Conservation (phyloP, 257 asterid species). For the Salvia hispanica region DNA sequence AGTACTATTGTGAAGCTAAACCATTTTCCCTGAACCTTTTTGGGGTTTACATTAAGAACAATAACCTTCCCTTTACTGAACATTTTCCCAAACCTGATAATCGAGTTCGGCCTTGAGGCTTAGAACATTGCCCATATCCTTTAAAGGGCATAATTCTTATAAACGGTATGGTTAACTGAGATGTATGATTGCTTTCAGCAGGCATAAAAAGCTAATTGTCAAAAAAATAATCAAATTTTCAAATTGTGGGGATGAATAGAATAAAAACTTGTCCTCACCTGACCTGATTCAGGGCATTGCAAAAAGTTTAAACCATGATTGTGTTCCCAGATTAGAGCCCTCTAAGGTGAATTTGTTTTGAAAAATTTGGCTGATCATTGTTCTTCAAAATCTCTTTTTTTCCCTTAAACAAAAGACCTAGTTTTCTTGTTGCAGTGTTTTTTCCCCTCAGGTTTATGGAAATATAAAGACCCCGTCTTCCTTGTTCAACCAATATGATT, state of each 20-base stretch:
- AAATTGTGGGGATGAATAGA: not conserved
- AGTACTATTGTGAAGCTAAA: not conserved
- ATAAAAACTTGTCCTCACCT: conserved; percentile 17
- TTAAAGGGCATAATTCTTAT: not conserved
- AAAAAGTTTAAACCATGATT: conserved; percentile 72
- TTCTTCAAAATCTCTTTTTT: conserved; percentile 28
- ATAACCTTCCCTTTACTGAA: not conserved
- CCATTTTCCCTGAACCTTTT: not conserved
- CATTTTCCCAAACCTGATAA: not conserved
- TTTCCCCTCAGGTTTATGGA: conserved; percentile 83
- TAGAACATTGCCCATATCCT: not conserved
- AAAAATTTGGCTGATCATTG: not conserved
- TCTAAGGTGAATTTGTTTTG: conserved; percentile 58
- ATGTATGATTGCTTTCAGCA: conserved; percentile 10
- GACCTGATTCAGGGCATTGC: conserved; percentile 61
- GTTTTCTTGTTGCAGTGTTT: conserved; percentile 64
- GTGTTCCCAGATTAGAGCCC: conserved; percentile 65
- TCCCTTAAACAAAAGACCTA: conserved; percentile 1
- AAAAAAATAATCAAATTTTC: not conserved
- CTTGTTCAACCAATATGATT: conserved; percentile 88
- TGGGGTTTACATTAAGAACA: not conserved
- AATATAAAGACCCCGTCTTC: conserved; percentile 80
- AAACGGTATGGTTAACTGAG: not conserved
- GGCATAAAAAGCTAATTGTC: not conserved
- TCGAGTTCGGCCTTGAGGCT: not conserved